Conservation (phyloP, 2,329 filamentous ascomycete species). For the Hypoxylon sp. region DNA sequence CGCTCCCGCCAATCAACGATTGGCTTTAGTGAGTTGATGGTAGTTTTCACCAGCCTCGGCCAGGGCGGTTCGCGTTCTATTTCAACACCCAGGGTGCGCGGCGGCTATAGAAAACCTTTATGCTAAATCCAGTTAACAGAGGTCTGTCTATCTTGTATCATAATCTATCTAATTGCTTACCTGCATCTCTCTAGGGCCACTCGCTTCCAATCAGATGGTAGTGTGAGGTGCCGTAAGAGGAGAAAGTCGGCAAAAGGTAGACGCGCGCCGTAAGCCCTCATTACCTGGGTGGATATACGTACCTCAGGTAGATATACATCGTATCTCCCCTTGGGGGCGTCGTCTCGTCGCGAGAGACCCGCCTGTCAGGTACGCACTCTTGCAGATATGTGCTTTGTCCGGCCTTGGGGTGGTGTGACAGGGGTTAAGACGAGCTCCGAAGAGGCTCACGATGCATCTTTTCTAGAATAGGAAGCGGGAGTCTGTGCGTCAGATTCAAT, state of each 20-base stretch:
- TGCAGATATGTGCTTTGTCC: slow-evolving; percentile 25
- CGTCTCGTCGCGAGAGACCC: slow-evolving; percentile 33
- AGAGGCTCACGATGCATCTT: slow-evolving; percentile 34
- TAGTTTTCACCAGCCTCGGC: slow-evolving; percentile 12
- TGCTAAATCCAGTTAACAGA: slow-evolving; percentile 35
- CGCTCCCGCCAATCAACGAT: slow-evolving; percentile 7
- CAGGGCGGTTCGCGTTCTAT: slow-evolving; percentile 23
- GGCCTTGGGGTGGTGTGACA: slow-evolving; percentile 31
- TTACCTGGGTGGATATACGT: too few species aligned
- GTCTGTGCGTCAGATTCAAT: slow-evolving; percentile 35
- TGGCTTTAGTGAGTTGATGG: slow-evolving; percentile 1
- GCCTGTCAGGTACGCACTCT: slow-evolving; percentile 30
- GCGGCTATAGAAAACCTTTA: slow-evolving; percentile 28
- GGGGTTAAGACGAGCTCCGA: slow-evolving; percentile 11
- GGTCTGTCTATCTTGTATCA: slow-evolving; percentile 8
- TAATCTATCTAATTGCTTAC: slow-evolving; percentile 13
- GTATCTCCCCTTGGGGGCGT: slow-evolving; percentile 19
- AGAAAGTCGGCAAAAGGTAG: slow-evolving; percentile 31
- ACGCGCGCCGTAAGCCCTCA: too few species aligned
- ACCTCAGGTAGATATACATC: slow-evolving; percentile 13
- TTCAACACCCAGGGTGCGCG: slow-evolving; percentile 19
- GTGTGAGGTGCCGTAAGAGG: slow-evolving; percentile 15
- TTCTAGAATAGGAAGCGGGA: slow-evolving; percentile 31
- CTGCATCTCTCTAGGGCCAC: slow-evolving; percentile 23
- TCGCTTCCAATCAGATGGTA: slow-evolving; percentile 34